A percentile compares a stretch with the other conserved stretches of the same genome.
These are phyloP conservation scores for Amaranthus hypochondriacus DNA, from an alignment of 148 eudicot genomes.

Conservation along the genomic window DNA sequence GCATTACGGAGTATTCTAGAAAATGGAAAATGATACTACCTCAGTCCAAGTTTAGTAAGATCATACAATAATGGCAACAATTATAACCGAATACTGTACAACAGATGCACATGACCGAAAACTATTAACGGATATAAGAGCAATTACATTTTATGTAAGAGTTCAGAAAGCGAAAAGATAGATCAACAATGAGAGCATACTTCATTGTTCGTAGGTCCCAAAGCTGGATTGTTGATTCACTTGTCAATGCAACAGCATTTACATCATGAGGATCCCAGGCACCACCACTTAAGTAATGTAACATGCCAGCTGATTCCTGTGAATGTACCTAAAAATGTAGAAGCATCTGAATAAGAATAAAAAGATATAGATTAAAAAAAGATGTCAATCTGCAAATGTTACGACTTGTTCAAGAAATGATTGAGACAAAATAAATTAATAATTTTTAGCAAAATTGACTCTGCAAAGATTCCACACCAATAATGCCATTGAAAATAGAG, in stretches of 20 bases:
- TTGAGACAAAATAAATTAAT: not conserved
- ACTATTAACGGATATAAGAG: not conserved
- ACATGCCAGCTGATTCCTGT: constrained; percentile 90
- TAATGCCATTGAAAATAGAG: not conserved
- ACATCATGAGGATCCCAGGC: constrained; percentile 98
- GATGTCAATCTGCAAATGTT: not conserved
- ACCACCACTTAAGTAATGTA: constrained; percentile 81
- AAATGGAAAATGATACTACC: not conserved
- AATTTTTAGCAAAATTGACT: not conserved
- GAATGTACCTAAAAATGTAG: constrained; percentile 76
- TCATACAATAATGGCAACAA: not conserved
- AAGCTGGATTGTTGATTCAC: constrained; percentile 82
- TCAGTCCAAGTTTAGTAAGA: not conserved
- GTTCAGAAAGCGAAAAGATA: not conserved
- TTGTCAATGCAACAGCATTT: constrained; percentile 65
- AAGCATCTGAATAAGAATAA: constrained; percentile 53
- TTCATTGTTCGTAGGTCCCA: constrained; percentile 96
- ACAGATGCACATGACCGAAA: not conserved
- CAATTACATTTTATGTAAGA: constrained; percentile 1
- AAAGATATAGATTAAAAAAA: constrained; percentile 6
- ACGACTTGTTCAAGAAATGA: constrained; percentile 10
- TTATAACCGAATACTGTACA: not conserved
- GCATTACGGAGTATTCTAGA: no score
- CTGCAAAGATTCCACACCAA: not conserved
- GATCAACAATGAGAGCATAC: constrained; percentile 42